A percentile compares a stretch with the other conserved stretches of the same genome.
Conservation (phyloP, 2,329 filamentous ascomycete species). For the Dendrostoma leiphaemia region DNA sequence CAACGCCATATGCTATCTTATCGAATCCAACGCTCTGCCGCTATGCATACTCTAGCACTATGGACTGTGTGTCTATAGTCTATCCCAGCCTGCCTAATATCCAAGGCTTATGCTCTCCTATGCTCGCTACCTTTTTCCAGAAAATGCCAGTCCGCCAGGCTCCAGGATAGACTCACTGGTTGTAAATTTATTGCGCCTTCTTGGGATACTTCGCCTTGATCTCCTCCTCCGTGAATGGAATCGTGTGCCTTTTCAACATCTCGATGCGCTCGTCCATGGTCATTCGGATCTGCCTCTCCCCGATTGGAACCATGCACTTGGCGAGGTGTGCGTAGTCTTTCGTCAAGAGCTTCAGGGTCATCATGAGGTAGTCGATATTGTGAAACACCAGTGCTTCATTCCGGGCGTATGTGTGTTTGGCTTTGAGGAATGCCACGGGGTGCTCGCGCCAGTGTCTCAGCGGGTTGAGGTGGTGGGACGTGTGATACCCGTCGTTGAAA, state of each 20-base stretch:
- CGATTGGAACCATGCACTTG: conserved; percentile 70
- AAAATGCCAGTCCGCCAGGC: neutral
- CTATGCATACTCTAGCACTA: neutral
- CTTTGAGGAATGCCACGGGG: conserved; percentile 68
- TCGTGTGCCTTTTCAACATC: conserved; percentile 65
- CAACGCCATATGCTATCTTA: too few relatives aligned
- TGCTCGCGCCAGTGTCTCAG: conserved; percentile 80
- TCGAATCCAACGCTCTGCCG: neutral
- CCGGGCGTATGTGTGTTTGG: conserved; percentile 63
- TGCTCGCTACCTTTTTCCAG: neutral
- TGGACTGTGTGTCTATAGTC: neutral
- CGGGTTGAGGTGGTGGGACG: conserved; percentile 77
- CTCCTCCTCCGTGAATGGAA: conserved; percentile 63
- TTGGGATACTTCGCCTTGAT: conserved; percentile 54
- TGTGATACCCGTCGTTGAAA: conserved; percentile 83
- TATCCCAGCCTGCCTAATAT: neutral
- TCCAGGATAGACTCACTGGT: too few relatives aligned
- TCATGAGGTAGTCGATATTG: conserved; percentile 78
- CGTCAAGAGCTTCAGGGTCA: conserved; percentile 64
- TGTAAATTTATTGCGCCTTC: conserved; percentile 10
- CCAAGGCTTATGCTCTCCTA: neutral
- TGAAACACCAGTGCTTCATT: conserved; percentile 74
- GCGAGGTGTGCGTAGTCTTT: conserved; percentile 73
- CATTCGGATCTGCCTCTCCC: conserved; percentile 63
- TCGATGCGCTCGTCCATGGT: conserved; percentile 60